These are phyloP conservation scores for Xylaria sp. DNA, from an alignment of 2,329 filamentous ascomycete species.

Conservation along the genomic window DNA sequence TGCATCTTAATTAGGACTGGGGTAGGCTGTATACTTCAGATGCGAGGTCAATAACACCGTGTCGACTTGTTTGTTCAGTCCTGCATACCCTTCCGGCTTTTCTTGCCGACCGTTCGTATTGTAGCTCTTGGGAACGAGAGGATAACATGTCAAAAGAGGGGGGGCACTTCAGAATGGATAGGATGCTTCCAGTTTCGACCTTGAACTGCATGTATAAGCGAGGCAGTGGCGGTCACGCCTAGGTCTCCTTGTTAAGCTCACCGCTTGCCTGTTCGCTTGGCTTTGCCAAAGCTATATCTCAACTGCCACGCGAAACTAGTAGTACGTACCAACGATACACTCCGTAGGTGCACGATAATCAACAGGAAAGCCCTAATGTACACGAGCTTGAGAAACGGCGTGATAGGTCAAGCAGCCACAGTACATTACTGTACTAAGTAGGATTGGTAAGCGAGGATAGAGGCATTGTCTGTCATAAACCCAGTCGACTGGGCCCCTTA, in stretches of 20 bases:
- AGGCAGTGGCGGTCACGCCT: background rate
- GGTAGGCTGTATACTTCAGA: background rate
- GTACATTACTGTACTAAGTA: too few species aligned
- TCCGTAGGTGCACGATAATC: background rate
- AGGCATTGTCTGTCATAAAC: too few species aligned
- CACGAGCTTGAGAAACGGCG: too few species aligned
- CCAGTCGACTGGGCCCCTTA: background rate
- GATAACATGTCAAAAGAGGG: background rate
- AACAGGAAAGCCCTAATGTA: too few species aligned
- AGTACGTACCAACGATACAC: background rate
- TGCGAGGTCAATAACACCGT: background rate
- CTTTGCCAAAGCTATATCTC: conserved; percentile 7
- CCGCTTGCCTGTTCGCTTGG: conserved; percentile 9
- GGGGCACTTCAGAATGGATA: background rate
- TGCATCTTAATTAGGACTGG: background rate
- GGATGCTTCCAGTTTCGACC: background rate
- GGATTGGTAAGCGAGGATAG: too few species aligned
- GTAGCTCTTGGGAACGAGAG: background rate
- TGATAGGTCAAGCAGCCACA: too few species aligned
- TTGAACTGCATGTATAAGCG: background rate
- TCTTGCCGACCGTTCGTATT: background rate
- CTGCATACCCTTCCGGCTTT: background rate
- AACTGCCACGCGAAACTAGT: conserved; percentile 6
- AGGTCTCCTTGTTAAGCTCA: background rate
- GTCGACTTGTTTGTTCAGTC: background rate